Conservation (phyloP, 2,329 filamentous ascomycete species). For the Xylaria sp. region DNA sequence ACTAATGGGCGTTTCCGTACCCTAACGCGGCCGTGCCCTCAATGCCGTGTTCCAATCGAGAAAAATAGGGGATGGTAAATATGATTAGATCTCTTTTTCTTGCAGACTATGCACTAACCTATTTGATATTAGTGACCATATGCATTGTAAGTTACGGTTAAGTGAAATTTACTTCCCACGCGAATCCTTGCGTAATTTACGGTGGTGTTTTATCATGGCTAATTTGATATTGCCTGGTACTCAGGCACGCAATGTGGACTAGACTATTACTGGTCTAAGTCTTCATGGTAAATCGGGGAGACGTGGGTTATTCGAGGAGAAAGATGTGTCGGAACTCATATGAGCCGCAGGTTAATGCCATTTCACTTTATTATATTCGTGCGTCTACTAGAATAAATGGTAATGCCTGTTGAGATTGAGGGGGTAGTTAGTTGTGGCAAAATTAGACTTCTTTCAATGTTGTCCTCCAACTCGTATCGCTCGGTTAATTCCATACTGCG, state of each 20-base stretch:
- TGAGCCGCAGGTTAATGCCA: too few species aligned
- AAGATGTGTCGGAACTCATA: too few species aligned
- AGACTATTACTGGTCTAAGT: neutral
- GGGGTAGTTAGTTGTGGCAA: too few species aligned
- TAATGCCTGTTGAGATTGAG: too few species aligned
- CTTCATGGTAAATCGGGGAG: neutral
- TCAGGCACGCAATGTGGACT: neutral
- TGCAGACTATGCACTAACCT: neutral
- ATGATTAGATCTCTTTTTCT: neutral
- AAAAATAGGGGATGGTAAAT: conserved; percentile 55
- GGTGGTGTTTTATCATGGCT: neutral
- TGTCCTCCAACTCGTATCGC: too few species aligned
- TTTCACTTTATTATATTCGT: too few species aligned
- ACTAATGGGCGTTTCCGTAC: conserved; percentile 36
- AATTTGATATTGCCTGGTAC: neutral
- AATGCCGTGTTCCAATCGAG: conserved; percentile 53
- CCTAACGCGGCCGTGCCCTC: conserved; percentile 54
- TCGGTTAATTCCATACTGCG: too few species aligned
- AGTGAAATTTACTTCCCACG: neutral
- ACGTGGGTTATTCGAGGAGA: neutral
- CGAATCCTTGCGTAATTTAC: neutral
- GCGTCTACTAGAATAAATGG: too few species aligned
- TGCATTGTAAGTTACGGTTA: conserved; percentile 14
- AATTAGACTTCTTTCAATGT: too few species aligned
- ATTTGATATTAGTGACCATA: conserved; percentile 12